Conservation (phyloP, 164 flowering plant species). For the Saururus chinensis region DNA sequence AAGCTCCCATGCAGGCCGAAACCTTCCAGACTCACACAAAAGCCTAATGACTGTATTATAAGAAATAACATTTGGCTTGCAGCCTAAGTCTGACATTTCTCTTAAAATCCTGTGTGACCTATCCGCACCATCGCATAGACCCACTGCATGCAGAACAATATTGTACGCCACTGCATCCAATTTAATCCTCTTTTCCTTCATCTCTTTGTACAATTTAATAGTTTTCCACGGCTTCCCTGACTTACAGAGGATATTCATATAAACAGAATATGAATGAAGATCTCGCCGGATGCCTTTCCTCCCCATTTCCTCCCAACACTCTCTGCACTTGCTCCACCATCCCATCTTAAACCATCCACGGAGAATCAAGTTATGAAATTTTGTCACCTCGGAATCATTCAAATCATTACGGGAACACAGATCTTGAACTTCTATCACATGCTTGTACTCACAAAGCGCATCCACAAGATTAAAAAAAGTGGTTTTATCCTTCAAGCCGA, state of each 20-base stretch:
- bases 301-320: slow-evolving; percentile 91
- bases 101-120: slow-evolving; percentile 34
- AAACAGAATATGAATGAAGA: slow-evolving; percentile 71
- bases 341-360: slow-evolving; percentile 76
- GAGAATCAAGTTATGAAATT: slow-evolving; percentile 63
- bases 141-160: slow-evolving; percentile 61
- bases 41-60: slow-evolving; percentile 67
- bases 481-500: slow-evolving; percentile 51
- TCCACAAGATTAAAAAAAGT: slow-evolving; percentile 63
- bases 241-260: slow-evolving; percentile 80
- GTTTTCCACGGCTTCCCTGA: slow-evolving; percentile 83
- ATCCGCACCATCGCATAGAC: slow-evolving; percentile 67
- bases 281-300: slow-evolving; percentile 44
- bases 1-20: slow-evolving; percentile 43
- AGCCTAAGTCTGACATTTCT: slow-evolving; percentile 77
- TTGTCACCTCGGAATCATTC: slow-evolving; percentile 19
- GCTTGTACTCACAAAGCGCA: slow-evolving; percentile 83
- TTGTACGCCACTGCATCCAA: slow-evolving; percentile 81
- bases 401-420: slow-evolving; percentile 31
- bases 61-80: slow-evolving; percentile 55
- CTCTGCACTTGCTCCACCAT: slow-evolving; percentile 88
- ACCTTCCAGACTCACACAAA: slow-evolving; percentile 58
- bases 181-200: slow-evolving; percentile 55
- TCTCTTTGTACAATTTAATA: slow-evolving; percentile 68
- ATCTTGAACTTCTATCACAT: slow-evolving; percentile 82